Conservation (phyloP, 345 rosid genomes). For the Gossypium mustelinum region DNA sequence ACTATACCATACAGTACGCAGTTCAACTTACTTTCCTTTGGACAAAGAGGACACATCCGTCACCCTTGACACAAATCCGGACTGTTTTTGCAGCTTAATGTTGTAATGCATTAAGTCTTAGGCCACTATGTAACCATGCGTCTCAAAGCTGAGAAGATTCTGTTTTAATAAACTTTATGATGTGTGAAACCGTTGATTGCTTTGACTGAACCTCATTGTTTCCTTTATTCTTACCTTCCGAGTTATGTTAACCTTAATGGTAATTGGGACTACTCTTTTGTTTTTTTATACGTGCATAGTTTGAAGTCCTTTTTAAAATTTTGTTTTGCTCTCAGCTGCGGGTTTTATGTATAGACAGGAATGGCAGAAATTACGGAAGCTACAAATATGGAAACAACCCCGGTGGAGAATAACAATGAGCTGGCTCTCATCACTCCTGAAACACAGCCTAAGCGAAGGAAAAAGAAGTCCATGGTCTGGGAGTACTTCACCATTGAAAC, state of each 20-base stretch:
- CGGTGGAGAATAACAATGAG: conserved; percentile 11
- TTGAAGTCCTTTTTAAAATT: background rate
- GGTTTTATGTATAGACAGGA: conserved; percentile 12
- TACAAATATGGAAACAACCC: conserved; percentile 11
- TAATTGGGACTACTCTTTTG: background rate
- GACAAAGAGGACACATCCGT: background rate
- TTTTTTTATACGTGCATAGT: background rate
- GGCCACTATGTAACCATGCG: background rate
- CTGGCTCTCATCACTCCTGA: conserved; percentile 28
- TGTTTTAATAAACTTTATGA: background rate
- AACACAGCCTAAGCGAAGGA: conserved; percentile 60
- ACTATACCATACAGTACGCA: background rate
- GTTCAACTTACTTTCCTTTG: background rate
- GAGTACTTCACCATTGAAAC: conserved; percentile 78
- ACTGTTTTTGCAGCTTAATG: background rate
- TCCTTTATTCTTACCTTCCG: background rate
- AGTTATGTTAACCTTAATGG: background rate
- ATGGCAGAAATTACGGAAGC: background rate
- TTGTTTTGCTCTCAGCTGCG: conserved; percentile 12
- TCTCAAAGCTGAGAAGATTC: background rate
- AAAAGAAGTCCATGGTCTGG: conserved; percentile 93
- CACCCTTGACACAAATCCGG: background rate
- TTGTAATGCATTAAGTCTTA: background rate
- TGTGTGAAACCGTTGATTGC: background rate
- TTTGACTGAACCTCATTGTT: background rate